phyloP scores from a whole-genome alignment of 2,329 filamentous ascomycete species.

The Fusarium euwallaceae region DNA sequence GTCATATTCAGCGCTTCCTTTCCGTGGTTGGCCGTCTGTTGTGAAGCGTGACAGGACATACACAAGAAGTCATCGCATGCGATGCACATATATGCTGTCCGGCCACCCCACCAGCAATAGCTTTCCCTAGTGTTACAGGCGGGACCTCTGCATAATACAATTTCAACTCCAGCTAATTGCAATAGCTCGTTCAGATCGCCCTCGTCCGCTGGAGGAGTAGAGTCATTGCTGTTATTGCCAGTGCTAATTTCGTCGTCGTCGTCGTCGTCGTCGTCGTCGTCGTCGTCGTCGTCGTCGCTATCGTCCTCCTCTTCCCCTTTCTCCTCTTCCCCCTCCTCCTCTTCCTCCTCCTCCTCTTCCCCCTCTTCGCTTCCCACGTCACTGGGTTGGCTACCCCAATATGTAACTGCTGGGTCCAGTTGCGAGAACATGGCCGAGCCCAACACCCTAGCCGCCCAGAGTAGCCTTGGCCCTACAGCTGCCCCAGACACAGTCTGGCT shows the following conservation, averaged over 20 bases:
- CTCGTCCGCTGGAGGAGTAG: background rate
- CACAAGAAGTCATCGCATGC: background rate
- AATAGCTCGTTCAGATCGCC: background rate
- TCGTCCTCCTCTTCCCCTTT: background rate
- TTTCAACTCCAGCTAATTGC: background rate
- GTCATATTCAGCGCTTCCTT: background rate
- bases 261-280: background rate
- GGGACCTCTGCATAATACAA: background rate
- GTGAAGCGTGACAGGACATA: background rate
- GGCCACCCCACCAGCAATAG: background rate
- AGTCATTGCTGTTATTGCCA: background rate
- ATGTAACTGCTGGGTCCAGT: background rate
- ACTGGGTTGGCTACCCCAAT: background rate
- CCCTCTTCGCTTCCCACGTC: background rate
- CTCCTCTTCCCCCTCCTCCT: background rate
- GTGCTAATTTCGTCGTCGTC: background rate
- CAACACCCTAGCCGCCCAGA: background rate
- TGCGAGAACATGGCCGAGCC: background rate
- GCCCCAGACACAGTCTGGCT: background rate
- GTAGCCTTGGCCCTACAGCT: background rate
- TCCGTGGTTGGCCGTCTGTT: background rate
- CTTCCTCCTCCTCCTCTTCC: background rate
- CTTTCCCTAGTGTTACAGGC: background rate
- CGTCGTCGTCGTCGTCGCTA: rapidly evolving
- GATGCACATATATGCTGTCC: background rate